Percentiles rank a stretch among this genome's conserved stretches.
These are phyloP conservation scores for Waltergamsia citrina DNA, from an alignment of 2,329 filamentous ascomycete species.

Conservation along the genomic window DNA sequence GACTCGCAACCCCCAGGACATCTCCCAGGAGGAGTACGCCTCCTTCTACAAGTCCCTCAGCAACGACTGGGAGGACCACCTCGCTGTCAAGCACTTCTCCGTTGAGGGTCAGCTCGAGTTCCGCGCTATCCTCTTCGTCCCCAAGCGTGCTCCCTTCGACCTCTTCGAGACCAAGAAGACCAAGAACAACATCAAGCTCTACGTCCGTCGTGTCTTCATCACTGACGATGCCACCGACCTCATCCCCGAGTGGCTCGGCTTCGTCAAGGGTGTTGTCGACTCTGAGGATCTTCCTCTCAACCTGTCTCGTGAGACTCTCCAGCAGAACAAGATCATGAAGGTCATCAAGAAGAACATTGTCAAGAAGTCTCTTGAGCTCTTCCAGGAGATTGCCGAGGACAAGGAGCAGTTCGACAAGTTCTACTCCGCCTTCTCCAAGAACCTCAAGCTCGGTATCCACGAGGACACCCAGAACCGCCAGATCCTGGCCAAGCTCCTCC, in stretches of 20 bases:
- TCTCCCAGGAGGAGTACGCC: slow-evolving; percentile 92
- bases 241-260: slow-evolving; percentile 98
- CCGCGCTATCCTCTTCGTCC: slow-evolving; percentile 98
- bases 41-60: slow-evolving; percentile 99
- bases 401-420: slow-evolving; percentile 99
- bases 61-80: slow-evolving; percentile 99
- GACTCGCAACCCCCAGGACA: slow-evolving; percentile 96
- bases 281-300: slow-evolving; percentile 99
- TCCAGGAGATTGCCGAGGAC: slow-evolving; percentile 98
- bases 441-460: slow-evolving; percentile 99
- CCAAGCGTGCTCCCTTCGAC: slow-evolving; percentile 98
- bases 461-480: slow-evolving; percentile 97
- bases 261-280: slow-evolving; percentile 99
- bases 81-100: slow-evolving; percentile 99
- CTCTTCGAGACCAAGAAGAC: slow-evolving; percentile 99
- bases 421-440: slow-evolving; percentile 99
- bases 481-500: slow-evolving; percentile 91
- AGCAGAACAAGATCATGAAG: slow-evolving; percentile 99
- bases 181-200: slow-evolving; percentile 99
- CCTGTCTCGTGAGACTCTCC: slow-evolving; percentile 98
- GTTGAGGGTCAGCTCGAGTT: slow-evolving; percentile 99
- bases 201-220: slow-evolving; percentile 99
- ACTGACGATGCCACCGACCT: slow-evolving; percentile 98
- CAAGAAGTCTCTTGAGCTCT: slow-evolving; percentile 99
- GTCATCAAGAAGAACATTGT: slow-evolving; percentile 99